Evolutionary conservation across 257 asterid genomes (phyloP).

Genomic region (Ballota nigra): DNA sequence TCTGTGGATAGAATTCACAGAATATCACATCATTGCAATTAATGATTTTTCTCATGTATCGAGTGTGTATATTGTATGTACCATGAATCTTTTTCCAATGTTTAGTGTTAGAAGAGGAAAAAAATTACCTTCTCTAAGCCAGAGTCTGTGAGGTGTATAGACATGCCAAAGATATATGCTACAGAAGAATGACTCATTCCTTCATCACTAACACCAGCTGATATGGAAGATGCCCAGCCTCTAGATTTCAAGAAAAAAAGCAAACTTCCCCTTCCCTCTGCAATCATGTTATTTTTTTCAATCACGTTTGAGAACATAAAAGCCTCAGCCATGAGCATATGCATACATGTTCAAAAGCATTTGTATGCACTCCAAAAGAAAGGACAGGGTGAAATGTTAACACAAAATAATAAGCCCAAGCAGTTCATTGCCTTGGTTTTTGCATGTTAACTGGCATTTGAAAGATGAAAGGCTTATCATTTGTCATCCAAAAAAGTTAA

Average conservation of each 20-base stretch:
- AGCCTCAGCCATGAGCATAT: slow-evolving; percentile 11
- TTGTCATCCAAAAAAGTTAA: not conserved
- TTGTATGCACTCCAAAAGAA: slow-evolving; percentile 4
- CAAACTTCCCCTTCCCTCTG: slow-evolving; percentile 99
- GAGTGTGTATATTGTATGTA: not conserved
- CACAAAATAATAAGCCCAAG: slow-evolving; percentile 6
- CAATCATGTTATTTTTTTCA: slow-evolving; percentile 28
- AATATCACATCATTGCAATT: not conserved
- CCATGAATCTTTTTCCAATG: slow-evolving; percentile 5
- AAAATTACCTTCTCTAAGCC: slow-evolving; percentile 79
- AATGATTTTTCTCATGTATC: not conserved
- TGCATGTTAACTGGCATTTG: slow-evolving; percentile 3
- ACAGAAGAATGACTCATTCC: slow-evolving; percentile 82
- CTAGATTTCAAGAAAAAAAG: slow-evolving; percentile 73
- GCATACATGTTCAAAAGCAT: not conserved
- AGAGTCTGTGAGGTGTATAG: slow-evolving; percentile 83
- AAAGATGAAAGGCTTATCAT: not conserved
- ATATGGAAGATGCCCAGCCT: slow-evolving; percentile 86
- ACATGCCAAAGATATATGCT: slow-evolving; percentile 88
- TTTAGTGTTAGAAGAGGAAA: not conserved
- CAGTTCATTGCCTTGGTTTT: not conserved
- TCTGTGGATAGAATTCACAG: not conserved
- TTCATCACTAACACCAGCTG: slow-evolving; percentile 97
- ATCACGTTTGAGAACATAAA: slow-evolving; percentile 22
- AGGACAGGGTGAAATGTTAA: not conserved